A percentile compares a stretch with the other conserved stretches of the same genome.
Evolutionary conservation across 148 eudicot species (phyloP).

Genomic region (Drosera capensis): DNA sequence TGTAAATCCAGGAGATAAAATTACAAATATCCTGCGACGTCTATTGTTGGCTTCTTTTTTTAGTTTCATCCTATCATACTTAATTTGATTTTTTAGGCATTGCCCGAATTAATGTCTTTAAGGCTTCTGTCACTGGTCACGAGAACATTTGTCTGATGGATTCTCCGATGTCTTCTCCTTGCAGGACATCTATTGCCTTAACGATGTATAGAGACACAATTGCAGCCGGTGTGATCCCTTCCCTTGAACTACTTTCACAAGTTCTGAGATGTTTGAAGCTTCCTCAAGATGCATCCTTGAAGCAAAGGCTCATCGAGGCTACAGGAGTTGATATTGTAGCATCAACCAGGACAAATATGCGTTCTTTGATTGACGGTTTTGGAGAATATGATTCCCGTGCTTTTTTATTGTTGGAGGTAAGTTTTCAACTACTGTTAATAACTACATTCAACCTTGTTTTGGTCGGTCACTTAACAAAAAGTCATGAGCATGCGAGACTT

Average conservation of each 20-base stretch:
- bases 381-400: constrained; percentile 95
- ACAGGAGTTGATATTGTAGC: constrained; percentile 34
- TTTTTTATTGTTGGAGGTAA: constrained; percentile 81
- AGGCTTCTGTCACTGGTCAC: background rate
- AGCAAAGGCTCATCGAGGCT: constrained; percentile 55
- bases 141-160: background rate
- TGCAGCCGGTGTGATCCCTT: constrained; percentile 51
- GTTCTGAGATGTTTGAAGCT: constrained; percentile 77
- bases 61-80: too few relatives aligned
- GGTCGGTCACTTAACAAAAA: too few relatives aligned
- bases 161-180: constrained; percentile 8
- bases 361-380: constrained; percentile 72
- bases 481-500: too few relatives aligned
- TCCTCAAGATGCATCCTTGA: constrained; percentile 49
- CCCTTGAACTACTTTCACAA: constrained; percentile 52
- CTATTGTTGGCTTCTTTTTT: too few relatives aligned
- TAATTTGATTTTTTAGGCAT: too few relatives aligned
- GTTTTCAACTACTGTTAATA: constrained; percentile 4
- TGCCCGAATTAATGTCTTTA: background rate
- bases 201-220: constrained; percentile 72
- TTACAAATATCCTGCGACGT: too few relatives aligned
- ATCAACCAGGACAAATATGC: constrained; percentile 44
- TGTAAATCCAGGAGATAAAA: too few relatives aligned
- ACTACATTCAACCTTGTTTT: too few relatives aligned
- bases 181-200: constrained; percentile 77